Percentiles rank a stretch among this genome's conserved stretches.
Evolutionary conservation across 805 yeast species (phyloP).

Genomic region (Ogataea neopini): DNA sequence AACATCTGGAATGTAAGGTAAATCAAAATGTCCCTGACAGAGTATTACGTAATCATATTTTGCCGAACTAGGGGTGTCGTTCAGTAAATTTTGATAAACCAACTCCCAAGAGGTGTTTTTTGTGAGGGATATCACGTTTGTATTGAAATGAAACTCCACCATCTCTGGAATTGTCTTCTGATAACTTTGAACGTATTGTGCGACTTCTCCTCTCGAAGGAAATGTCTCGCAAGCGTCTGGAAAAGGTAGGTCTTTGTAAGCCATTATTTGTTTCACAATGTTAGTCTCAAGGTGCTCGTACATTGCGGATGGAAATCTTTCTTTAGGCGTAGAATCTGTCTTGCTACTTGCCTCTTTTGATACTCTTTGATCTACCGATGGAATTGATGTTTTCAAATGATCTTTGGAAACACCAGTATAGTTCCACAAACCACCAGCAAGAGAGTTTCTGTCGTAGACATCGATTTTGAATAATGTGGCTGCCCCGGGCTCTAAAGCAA

Average conservation of each 20-base stretch:
- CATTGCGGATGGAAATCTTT: constrained; percentile 35
- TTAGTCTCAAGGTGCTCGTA: constrained; percentile 38
- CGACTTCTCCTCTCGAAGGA: constrained; percentile 62
- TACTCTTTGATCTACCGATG: constrained; percentile 22
- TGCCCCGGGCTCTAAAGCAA: constrained; percentile 35
- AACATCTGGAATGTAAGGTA: constrained; percentile 46
- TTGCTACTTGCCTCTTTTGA: constrained; percentile 21
- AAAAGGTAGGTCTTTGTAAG: constrained; percentile 32
- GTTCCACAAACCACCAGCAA: constrained; percentile 38
- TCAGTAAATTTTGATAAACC: constrained; percentile 11
- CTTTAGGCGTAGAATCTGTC: constrained; percentile 9
- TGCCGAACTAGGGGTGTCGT: background rate
- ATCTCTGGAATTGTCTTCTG: constrained; percentile 41
- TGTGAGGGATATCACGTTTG: constrained; percentile 48
- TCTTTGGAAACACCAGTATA: constrained; percentile 31
- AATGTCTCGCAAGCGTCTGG: constrained; percentile 47
- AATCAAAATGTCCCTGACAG: constrained; percentile 50
- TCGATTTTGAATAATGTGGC: constrained; percentile 25
- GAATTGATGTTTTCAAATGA: constrained; percentile 27
- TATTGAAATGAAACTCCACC: constrained; percentile 39
- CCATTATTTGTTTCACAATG: constrained; percentile 34
- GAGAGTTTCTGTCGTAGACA: constrained; percentile 33
- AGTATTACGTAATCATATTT: constrained; percentile 41
- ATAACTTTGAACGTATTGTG: constrained; percentile 59
- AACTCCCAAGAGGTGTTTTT: constrained; percentile 34